Conservation (phyloP, 345 rosid species). For the Rubroshorea leprosula region DNA sequence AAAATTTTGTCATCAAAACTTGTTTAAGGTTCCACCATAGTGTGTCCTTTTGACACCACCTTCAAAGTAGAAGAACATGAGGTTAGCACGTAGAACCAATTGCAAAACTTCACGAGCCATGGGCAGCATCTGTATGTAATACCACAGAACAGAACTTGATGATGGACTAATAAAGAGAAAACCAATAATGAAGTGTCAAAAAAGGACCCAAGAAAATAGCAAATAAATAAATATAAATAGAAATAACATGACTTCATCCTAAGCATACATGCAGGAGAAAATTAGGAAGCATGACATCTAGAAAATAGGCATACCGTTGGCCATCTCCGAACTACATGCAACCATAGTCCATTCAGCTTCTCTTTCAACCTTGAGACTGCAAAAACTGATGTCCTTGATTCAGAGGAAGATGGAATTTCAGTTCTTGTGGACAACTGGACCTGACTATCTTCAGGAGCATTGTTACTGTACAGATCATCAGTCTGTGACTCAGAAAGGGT, state of each 20-base stretch:
- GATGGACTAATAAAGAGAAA: slow-evolving; percentile 3
- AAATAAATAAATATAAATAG: too few relatives aligned
- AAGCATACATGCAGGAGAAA: not conserved
- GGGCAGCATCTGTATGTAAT: slow-evolving; percentile 59
- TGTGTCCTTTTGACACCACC: slow-evolving; percentile 52
- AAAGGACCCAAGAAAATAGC: not conserved
- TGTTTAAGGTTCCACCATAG: not conserved
- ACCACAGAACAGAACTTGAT: slow-evolving; percentile 3
- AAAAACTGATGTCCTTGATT: slow-evolving; percentile 40
- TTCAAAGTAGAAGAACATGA: slow-evolving; percentile 98
- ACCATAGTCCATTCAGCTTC: slow-evolving; percentile 43
- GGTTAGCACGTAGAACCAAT: slow-evolving; percentile 75
- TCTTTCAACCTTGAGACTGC: slow-evolving; percentile 43
- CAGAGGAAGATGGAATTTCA: slow-evolving; percentile 37
- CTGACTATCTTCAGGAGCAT: too few relatives aligned
- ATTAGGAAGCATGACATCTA: not conserved
- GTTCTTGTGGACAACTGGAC: slow-evolving; percentile 23
- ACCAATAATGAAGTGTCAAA: not conserved
- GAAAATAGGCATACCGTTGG: slow-evolving; percentile 47
- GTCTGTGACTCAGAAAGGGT: slow-evolving; percentile 49
- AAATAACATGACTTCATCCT: not conserved
- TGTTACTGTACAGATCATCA: too few relatives aligned
- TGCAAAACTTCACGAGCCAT: slow-evolving; percentile 75
- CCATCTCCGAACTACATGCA: slow-evolving; percentile 63
- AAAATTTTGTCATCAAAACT: slow-evolving; percentile 3